These are phyloP conservation scores for Gigaspora rosea DNA, from an alignment of 192 early-diverging fungal genomes.

Conservation along the genomic window DNA sequence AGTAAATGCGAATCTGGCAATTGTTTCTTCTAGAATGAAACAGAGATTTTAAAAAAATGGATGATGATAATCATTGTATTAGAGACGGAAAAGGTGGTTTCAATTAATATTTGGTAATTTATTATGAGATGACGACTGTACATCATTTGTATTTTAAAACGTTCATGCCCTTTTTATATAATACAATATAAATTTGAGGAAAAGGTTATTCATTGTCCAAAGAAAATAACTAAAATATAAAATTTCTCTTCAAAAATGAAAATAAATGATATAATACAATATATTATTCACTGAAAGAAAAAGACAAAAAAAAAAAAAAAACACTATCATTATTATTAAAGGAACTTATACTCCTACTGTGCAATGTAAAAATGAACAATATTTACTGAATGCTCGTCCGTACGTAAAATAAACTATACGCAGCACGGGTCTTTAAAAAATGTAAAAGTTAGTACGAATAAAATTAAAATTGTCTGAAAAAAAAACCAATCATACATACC, in stretches of 20 bases:
- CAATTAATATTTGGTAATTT: not conserved
- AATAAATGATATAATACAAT: too few relatives aligned
- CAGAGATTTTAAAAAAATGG: conserved; percentile 77
- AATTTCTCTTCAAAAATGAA: too few relatives aligned
- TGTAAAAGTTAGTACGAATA: too few relatives aligned
- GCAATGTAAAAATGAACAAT: not conserved
- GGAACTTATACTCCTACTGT: not conserved
- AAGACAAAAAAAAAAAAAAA: too few relatives aligned
- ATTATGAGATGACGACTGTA: not conserved
- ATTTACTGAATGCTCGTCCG: not conserved
- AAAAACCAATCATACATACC: conserved; percentile 40
- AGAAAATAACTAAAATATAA: too few relatives aligned
- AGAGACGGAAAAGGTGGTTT: not conserved
- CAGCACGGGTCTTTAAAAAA: not conserved
- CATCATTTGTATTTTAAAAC: too few relatives aligned
- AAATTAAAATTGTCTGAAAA: too few relatives aligned
- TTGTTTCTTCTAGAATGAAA: conserved; percentile 87
- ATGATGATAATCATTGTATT: too few relatives aligned
- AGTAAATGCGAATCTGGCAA: conserved; percentile 89
- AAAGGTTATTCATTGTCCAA: too few relatives aligned
- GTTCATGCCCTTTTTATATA: too few relatives aligned
- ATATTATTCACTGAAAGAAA: too few relatives aligned
- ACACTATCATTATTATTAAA: not conserved
- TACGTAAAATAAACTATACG: not conserved
- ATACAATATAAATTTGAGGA: too few relatives aligned